Base-by-base conservation (phyloP, 768 basidiomycete species). In the Tricholomella constricta region DNA sequence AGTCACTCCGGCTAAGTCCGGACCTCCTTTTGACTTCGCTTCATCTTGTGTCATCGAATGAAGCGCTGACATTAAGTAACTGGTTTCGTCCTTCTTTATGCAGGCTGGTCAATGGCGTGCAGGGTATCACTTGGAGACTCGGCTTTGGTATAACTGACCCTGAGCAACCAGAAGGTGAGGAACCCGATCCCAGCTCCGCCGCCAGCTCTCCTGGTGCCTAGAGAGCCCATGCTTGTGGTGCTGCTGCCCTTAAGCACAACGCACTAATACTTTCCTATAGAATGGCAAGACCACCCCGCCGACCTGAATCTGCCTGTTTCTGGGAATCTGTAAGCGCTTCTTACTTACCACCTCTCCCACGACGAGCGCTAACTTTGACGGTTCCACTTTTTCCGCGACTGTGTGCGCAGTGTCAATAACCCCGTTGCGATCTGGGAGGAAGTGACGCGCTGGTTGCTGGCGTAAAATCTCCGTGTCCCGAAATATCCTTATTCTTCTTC, bases 71-170 rank as follows among this genome's bases (percentile, higher is more conserved):
- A 32, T 56, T 26, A 27, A 12, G 2, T 37, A 29, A 19, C 31
- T 22, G 54, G 43, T 51, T 49, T 26, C 37, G 10, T 53, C 34
- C 36, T 51, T 58, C 45, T 55, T 57, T 51, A 38, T 40, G 29
- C 49, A 82, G 81, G 57, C 51, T 78, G 56, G 78, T 78, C 15
- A 82, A 82, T 61, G 79, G 78, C 51, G 66, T 82, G n/a, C 80
- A 81, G 65, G 83, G 83, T 23, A 78, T 85, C 38, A 84, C 84
- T 26, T 86, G 82, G 82, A 69, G 84, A 51, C 72, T 85, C n/a
- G 83, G 76, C 3, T 84, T 82, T 62, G 83, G 83, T 3, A 69
- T 85, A 32, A 67, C 79, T 42, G 67, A 82, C 57, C 71, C 79
- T 5, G 60, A 65, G 14, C 67, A 78, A 64, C 83, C 83, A 3